Base-by-base conservation (phyloP, 805 yeast species). In the Saccharomycopsis sp. region DNA sequence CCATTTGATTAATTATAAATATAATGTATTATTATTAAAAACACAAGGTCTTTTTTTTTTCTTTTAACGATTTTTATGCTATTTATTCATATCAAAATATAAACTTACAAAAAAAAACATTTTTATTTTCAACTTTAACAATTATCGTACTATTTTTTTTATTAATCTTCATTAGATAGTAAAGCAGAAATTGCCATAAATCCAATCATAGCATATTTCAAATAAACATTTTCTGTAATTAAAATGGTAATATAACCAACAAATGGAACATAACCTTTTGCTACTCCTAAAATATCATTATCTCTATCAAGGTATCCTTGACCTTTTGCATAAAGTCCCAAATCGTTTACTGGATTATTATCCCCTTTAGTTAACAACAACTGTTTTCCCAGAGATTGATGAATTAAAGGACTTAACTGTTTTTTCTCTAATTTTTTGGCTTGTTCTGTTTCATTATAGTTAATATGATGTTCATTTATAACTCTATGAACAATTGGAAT, bases 401-500 rank as follows among this genome's bases (percentile, higher is more conserved):
- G 42, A 14, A 38, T 20, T 21, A 29, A 31, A n/a, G 41, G 37
- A 10, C 38, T 29, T 28, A 10, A 21, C 21, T 31, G 13, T 19
- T 41, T n/a, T 19, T 37, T 42, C 25, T 48, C 50, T 15, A 38
- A 34, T 20, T 41, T 41, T 20, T 40, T 37, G 14, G 43, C 35
- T 17, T 34, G 43, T 6, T 47, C 47, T 5, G 47, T 51, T 36
- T 52, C 56, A 10, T 41, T 50, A 13, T 62, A 62, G 3, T 43
- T 38, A 40, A 62, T 63, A 44, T 71, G 77, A 55, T 92, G 97
- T 51, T 85, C 89, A 53, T 96, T 72, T 55, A 92, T 59, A 0
- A 92, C 95, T 52, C 98, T 73, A 57, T 92, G 98, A 26, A 92
- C 98, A 56, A 92, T 92, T n/a, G 98, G 98, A 31, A 92, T 88